phyloP scores from a whole-genome alignment of 352 stramenopile genomes.

The Phytophthora kernoviae region DNA sequence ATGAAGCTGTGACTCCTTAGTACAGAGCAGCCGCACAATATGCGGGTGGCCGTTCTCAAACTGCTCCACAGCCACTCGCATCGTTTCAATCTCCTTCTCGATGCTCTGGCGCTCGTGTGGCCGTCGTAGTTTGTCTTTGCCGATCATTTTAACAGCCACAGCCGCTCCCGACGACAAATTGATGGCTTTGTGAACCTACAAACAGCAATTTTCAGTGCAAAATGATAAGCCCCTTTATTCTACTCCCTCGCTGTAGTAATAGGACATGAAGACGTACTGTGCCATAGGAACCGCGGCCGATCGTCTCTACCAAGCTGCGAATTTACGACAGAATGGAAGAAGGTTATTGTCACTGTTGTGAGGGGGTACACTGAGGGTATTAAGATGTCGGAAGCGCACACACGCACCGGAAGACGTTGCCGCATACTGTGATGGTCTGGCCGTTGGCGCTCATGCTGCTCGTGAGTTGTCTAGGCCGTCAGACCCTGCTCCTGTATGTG shows the following conservation, averaged over 20 bases:
- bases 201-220: slow-evolving; percentile 1
- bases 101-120: slow-evolving; percentile 81
- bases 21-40: slow-evolving; percentile 81
- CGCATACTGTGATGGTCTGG: slow-evolving; percentile 80
- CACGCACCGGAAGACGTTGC: slow-evolving; percentile 79
- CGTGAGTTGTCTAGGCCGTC: neutral
- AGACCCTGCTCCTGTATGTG: slow-evolving; percentile 1
- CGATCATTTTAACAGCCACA: slow-evolving; percentile 84
- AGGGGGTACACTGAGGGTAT: neutral
- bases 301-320: slow-evolving; percentile 77
- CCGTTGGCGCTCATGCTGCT: slow-evolving; percentile 65
- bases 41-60: slow-evolving; percentile 88
- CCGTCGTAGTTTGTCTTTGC: slow-evolving; percentile 74
- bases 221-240: neutral
- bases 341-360: too few species aligned
- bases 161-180: slow-evolving; percentile 76
- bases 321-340: neutral
- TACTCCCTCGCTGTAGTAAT: neutral
- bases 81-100: slow-evolving; percentile 88
- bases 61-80: slow-evolving; percentile 84
- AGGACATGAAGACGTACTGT: slow-evolving; percentile 42
- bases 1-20: slow-evolving; percentile 80
- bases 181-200: slow-evolving; percentile 83
- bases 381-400: neutral
- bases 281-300: slow-evolving; percentile 81